A percentile compares a stretch with the other conserved stretches of the same genome.
These are phyloP conservation scores for Rhizoclosmatium globosum DNA, from an alignment of 192 early-diverging fungal genomes.

Conservation along the genomic window DNA sequence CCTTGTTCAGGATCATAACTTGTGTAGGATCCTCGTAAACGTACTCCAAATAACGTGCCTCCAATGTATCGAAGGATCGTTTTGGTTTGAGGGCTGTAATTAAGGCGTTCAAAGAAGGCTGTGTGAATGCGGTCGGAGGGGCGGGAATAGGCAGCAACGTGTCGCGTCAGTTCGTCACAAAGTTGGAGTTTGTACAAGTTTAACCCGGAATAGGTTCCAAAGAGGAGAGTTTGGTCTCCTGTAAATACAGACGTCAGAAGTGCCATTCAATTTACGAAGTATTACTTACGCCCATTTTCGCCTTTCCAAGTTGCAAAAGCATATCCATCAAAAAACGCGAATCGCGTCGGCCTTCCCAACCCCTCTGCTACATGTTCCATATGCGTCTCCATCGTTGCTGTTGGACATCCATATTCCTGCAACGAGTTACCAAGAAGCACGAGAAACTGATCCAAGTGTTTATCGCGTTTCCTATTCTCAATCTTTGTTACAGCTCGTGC, in stretches of 20 bases:
- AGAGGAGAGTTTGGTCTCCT: slow-evolving; percentile 29
- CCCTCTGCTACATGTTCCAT: slow-evolving; percentile 30
- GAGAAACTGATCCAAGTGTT: slow-evolving; percentile 38
- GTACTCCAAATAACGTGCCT: too few relatives aligned
- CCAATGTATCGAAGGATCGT: too few relatives aligned
- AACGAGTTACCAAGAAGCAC: slow-evolving; percentile 36
- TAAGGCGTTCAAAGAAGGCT: slow-evolving; percentile 4
- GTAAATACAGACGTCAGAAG: background rate
- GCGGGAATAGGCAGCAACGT: slow-evolving; percentile 44
- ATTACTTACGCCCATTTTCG: background rate
- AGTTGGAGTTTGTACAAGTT: slow-evolving; percentile 44
- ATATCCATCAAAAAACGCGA: slow-evolving; percentile 25
- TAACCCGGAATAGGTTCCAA: slow-evolving; percentile 20
- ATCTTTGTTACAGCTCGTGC: too few relatives aligned
- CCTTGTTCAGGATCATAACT: too few relatives aligned
- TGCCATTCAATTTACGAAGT: background rate
- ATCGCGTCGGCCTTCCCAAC: background rate
- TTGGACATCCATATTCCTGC: slow-evolving; percentile 49
- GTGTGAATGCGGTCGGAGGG: slow-evolving; percentile 1
- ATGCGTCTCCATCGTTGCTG: slow-evolving; percentile 34
- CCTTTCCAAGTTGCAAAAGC: slow-evolving; percentile 6
- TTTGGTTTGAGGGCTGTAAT: too few relatives aligned
- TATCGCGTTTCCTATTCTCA: background rate
- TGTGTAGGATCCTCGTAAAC: too few relatives aligned
- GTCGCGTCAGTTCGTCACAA: slow-evolving; percentile 44